Evolutionary conservation across 2,329 filamentous ascomycete species (phyloP).

Genomic region (Aaosphaeria pasadenensis): DNA sequence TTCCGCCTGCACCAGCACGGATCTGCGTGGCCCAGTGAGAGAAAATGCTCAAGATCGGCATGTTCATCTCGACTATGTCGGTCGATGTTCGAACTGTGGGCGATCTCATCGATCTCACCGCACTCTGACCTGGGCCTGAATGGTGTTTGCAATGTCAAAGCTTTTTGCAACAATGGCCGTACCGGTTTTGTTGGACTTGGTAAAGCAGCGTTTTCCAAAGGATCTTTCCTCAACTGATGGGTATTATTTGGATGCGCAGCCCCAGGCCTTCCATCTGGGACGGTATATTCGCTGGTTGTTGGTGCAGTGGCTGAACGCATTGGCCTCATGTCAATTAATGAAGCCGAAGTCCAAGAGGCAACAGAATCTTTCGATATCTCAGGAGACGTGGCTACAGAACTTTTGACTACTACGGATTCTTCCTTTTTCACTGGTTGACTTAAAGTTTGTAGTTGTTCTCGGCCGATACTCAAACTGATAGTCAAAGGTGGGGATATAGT

Average conservation of each 20-base stretch:
- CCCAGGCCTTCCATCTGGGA: no score
- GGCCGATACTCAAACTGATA: not conserved
- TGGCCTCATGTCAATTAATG: not conserved
- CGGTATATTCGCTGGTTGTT: not conserved
- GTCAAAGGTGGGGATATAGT: not conserved
- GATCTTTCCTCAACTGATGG: conserved; percentile 5
- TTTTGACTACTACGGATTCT: not conserved
- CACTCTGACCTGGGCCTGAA: not conserved
- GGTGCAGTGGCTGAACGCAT: conserved; percentile 1
- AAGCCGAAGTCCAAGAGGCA: not conserved
- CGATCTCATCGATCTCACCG: not conserved
- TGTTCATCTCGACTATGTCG: not conserved
- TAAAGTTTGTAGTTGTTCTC: no score
- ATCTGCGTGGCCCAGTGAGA: not conserved
- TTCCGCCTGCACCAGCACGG: not conserved
- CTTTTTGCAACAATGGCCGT: not conserved
- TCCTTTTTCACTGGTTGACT: no score
- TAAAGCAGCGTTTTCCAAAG: conserved; percentile 1
- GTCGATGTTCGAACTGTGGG: not conserved
- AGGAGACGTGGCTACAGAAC: conserved; percentile 1
- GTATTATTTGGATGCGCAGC: no score
- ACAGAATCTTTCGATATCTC: conserved; percentile 1
- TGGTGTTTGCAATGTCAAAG: not conserved
- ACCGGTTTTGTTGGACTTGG: conserved; percentile 14
- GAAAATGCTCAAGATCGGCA: not conserved